These are phyloP conservation scores for Annulohypoxylon truncatum DNA, from an alignment of 2,329 filamentous ascomycete species.

Conservation along the genomic window DNA sequence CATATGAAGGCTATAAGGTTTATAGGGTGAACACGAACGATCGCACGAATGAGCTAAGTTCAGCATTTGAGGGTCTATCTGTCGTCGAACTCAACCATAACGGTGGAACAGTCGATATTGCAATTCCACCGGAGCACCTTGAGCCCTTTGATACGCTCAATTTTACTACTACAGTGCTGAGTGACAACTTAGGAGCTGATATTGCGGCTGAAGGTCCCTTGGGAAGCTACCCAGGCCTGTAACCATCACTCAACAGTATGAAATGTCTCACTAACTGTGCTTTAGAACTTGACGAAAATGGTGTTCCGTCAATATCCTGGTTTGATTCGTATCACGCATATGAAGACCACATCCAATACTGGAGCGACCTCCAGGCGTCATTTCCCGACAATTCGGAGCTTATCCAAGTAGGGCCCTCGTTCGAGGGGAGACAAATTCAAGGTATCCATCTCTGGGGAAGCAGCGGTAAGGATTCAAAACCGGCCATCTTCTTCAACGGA, in stretches of 20 bases:
- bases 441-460: conserved; percentile 68
- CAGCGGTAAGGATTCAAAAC: conserved; percentile 57
- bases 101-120: conserved; percentile 46
- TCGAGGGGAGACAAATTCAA: conserved; percentile 64
- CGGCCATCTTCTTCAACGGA: conserved; percentile 63
- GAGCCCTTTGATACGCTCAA: conserved; percentile 45
- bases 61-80: conserved; percentile 36
- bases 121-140: conserved; percentile 48
- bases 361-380: conserved; percentile 58
- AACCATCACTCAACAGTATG: not conserved
- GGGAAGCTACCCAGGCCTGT: conserved; percentile 38
- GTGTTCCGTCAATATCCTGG: conserved; percentile 56
- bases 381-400: conserved; percentile 62
- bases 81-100: conserved; percentile 45
- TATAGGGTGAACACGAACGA: conserved; percentile 45
- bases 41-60: conserved; percentile 29
- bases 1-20: conserved; percentile 52
- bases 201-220: conserved; percentile 46
- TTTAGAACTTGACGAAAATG: conserved; percentile 27
- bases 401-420: conserved; percentile 58
- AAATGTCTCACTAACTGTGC: conserved; percentile 10
- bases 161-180: conserved; percentile 42
- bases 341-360: conserved; percentile 62
- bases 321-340: conserved; percentile 66
- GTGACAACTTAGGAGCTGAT: conserved; percentile 46